Base-by-base conservation (phyloP, 2,329 filamentous ascomycete species). In the Botrytis fragariae region DNA sequence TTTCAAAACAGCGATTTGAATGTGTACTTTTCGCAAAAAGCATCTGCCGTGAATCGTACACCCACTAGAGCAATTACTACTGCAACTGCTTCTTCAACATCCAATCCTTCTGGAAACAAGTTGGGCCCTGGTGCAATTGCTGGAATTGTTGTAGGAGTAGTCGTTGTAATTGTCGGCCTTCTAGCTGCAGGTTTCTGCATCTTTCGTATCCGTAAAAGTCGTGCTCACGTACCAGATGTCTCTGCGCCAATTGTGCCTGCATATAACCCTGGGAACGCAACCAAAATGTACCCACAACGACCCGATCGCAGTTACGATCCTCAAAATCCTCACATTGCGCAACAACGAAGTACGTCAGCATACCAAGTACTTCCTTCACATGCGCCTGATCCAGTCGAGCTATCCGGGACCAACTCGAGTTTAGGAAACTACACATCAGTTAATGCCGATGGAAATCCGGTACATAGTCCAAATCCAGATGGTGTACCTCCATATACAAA, bases 1-100 rank as follows among this genome's bases (percentile, higher is more conserved):
- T 91, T 88, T 81, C 82, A 83, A 68, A 83, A 85, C 72, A 77
- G 80, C 18, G 88, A 90, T 77, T 81, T 91, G 3, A 79, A 79
- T 1, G 84, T 87, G 2, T 86, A 89, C 74, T 87, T 90, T 80
- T 84, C 84, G 1, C 83, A 88, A 37, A 83, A 83, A 25, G 86
- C 87, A 22, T 80, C 82, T 3, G 82, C 85, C 3, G 78, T 84
- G 2, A 79, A 81, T 16, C 84, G 89, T 44, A 83, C 84, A 10
- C 84, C 89, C 0, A 90, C 88, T 4, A 84, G 88, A 51, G 57
- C 76, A 8, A 69, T 77, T 12, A 70, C 75, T 0, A 69, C 44
- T 37, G 29, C 75, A 6, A 77, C 75, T 12, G 69, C 68, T 32
- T 75, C 80, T 10, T 77, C 86, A 62, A 77, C 77, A 29, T 59